These are phyloP conservation scores for Lippia alba DNA, from an alignment of 305 asterid species.

Conservation along the genomic window DNA sequence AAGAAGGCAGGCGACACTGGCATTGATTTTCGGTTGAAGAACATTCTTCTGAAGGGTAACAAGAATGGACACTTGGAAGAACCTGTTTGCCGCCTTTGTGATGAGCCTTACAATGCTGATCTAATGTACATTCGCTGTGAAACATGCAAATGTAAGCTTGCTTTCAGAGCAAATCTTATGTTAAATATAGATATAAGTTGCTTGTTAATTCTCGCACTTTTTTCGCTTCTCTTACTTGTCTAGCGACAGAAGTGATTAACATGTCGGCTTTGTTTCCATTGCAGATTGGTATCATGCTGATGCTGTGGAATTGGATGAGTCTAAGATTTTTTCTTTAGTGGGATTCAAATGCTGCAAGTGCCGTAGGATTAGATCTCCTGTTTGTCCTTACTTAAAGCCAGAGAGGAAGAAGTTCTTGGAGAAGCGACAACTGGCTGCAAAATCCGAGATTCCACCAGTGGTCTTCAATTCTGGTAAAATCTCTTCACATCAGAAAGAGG, in stretches of 20 bases:
- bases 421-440: constrained; percentile 46
- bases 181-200: constrained; percentile 28
- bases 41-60: constrained; percentile 68
- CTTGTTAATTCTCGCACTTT: constrained; percentile 8
- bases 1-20: constrained; percentile 63
- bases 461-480: constrained; percentile 38
- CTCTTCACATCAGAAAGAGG: constrained; percentile 39
- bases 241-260: constrained; percentile 28
- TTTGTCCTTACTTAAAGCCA: constrained; percentile 68
- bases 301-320: constrained; percentile 78
- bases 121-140: constrained; percentile 83
- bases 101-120: constrained; percentile 59
- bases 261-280: constrained; percentile 35
- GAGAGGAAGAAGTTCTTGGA: constrained; percentile 46
- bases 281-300: constrained; percentile 98
- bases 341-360: constrained; percentile 96
- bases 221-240: not conserved
- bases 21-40: constrained; percentile 60
- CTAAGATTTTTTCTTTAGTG: constrained; percentile 54
- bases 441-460: constrained; percentile 41
- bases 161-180: not conserved
- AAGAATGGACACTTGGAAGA: constrained; percentile 32
- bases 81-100: constrained; percentile 72
- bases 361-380: constrained; percentile 75
- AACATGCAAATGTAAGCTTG: constrained; percentile 69